Base-by-base conservation (phyloP, 2,329 filamentous ascomycete species). In the Aspergillus pseudoterreus region DNA sequence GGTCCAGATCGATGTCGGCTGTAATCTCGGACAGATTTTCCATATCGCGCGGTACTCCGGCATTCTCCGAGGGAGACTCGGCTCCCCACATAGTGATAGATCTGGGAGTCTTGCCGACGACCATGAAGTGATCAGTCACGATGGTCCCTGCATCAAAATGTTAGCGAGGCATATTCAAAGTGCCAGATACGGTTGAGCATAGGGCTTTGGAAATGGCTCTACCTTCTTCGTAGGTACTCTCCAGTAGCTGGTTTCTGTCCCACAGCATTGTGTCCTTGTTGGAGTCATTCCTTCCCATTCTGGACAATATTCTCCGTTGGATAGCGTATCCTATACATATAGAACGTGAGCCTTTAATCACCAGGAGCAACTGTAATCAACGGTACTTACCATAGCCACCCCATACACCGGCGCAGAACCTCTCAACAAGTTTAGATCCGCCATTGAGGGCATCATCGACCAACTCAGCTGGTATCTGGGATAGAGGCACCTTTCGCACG, bases 51-150 rank as follows among this genome's bases (percentile, higher is more conserved):
- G 21, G 45, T 12, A n/a, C 15, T 11, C 36, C 45, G 11, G 22
- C 22, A 5, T 47, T 15, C n/a, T 41, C 9, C 2, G 21, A n/a
- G 2, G 45, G 45, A 6, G 45, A 39, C 2, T 3, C 0, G 1
- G 17, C 45, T 11, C 45, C 45, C 21, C 45, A 27, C 22, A 47
- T 17, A 4, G 32, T 12, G 35, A 47, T 30, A 19, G 45, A 47
- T 9, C 45, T n/a, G n/a, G 45, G 36, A 0, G 21, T 33, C 22
- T 47, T 47, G 24, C 21, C 36, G 2, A 47, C 11, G 10, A 47
- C 45, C 12, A 41, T 21, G 36, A 47, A 47, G 5, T 47, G 45
- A 10, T 47, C 45, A 11, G 45, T 47, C 6, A 47, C 45, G n/a
- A 24, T 32, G 1, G 36, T 47, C 5, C 45, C 45, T 47, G 9